A percentile compares a stretch with the other conserved stretches of the same genome.
These are phyloP conservation scores for Tephrocybe sp. DNA, from an alignment of 768 basidiomycete genomes.

Conservation along the genomic window DNA sequence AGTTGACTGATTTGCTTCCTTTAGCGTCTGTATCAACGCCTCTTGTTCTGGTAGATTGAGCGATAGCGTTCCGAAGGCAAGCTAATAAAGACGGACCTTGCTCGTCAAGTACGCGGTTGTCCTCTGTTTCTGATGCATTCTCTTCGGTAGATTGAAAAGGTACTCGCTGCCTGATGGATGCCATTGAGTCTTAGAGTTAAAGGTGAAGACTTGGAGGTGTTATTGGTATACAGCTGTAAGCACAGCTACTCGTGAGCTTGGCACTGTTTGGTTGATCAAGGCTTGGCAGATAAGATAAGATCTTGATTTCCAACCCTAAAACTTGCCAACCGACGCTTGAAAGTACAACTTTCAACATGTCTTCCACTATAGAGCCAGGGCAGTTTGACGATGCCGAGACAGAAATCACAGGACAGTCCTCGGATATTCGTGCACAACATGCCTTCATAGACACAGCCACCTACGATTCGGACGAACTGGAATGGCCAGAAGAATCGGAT, in stretches of 20 bases:
- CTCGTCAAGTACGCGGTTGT: constrained; percentile 43
- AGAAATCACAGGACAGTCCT: constrained; percentile 12
- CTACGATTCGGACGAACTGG: constrained; percentile 31
- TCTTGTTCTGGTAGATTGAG: constrained; percentile 52
- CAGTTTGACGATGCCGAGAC: constrained; percentile 65
- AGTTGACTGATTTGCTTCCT: constrained; percentile 38
- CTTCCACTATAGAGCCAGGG: constrained; percentile 38
- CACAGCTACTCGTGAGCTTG: too few relatives aligned
- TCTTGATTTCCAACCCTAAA: not conserved
- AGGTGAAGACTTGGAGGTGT: not conserved
- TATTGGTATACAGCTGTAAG: too few relatives aligned
- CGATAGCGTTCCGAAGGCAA: not conserved
- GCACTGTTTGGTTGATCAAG: too few relatives aligned
- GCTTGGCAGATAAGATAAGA: constrained; percentile 1
- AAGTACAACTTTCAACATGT: constrained; percentile 21
- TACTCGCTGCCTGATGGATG: constrained; percentile 41
- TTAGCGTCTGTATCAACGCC: constrained; percentile 49
- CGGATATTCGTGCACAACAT: constrained; percentile 26
- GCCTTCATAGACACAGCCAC: constrained; percentile 44
- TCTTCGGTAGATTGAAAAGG: constrained; percentile 37
- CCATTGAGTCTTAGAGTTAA: constrained; percentile 20
- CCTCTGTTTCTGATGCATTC: constrained; percentile 28
- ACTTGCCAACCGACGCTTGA: not conserved
- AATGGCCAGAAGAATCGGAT: constrained; percentile 34
- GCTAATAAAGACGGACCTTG: constrained; percentile 36